These are phyloP conservation scores for Artemisia annua DNA, from an alignment of 129 eudicot species.

Conservation along the genomic window DNA sequence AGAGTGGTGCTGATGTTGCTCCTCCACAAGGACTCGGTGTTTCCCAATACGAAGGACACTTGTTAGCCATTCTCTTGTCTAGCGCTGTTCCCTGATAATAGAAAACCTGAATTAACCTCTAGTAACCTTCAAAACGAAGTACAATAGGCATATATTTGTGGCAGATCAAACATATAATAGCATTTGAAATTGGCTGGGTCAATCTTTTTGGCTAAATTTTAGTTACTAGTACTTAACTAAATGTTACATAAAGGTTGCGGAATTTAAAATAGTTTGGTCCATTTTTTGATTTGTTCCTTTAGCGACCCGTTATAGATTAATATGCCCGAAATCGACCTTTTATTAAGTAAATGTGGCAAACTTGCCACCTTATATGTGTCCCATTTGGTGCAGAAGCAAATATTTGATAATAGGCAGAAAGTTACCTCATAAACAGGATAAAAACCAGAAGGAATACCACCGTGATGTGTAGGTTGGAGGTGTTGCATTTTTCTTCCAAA, in stretches of 20 bases:
- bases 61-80: conserved; percentile 43
- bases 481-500: background rate
- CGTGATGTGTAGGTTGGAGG: background rate
- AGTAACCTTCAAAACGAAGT: background rate
- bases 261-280: too few relatives aligned
- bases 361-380: background rate
- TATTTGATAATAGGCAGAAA: background rate
- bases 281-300: too few relatives aligned
- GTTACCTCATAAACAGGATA: conserved; percentile 12
- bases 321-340: too few relatives aligned
- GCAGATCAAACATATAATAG: too few relatives aligned
- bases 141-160: too few relatives aligned
- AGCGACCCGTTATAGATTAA: too few relatives aligned
- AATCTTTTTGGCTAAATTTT: too few relatives aligned
- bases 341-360: too few relatives aligned
- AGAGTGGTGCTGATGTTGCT: conserved; percentile 30
- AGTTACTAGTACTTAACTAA: too few relatives aligned
- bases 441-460: conserved; percentile 1
- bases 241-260: too few relatives aligned
- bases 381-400: background rate
- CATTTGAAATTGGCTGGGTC: too few relatives aligned
- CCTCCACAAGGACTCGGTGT: background rate
- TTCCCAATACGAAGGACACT: conserved; percentile 11
- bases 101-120: background rate
- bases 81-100: conserved; percentile 50